A percentile compares a stretch with the other conserved stretches of the same genome.
Conservation (phyloP, 116 monocot species). For the Iris pallida region DNA sequence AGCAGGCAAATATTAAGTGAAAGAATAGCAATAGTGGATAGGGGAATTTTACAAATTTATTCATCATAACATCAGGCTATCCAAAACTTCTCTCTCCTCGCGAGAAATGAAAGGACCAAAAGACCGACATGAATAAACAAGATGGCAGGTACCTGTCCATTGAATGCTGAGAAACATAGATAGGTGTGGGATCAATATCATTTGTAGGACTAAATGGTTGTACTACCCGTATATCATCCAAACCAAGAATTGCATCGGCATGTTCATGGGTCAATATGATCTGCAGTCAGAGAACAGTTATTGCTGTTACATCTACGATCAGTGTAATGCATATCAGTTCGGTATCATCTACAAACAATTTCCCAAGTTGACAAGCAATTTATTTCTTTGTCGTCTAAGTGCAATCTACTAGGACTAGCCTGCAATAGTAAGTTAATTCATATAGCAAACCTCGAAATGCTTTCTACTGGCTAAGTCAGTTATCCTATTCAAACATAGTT, state of each 20-base stretch:
- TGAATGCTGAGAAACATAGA: slow-evolving; percentile 69
- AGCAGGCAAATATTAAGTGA: too few species aligned
- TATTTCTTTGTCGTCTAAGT: neutral
- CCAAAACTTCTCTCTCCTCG: too few species aligned
- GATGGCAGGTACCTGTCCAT: slow-evolving; percentile 70
- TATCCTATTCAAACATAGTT: neutral
- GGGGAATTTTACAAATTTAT: too few species aligned
- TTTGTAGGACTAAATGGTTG: slow-evolving; percentile 83
- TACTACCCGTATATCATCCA: slow-evolving; percentile 84
- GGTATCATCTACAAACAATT: neutral
- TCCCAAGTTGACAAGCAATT: neutral
- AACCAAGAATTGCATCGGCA: slow-evolving; percentile 95
- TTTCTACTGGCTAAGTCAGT: too few species aligned
- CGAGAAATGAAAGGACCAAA: neutral
- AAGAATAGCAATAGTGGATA: too few species aligned
- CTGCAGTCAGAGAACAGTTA: slow-evolving; percentile 38
- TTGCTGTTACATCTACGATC: neutral
- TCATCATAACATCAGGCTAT: too few species aligned
- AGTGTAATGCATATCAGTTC: neutral
- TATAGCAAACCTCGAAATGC: neutral
- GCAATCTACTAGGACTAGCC: too few species aligned
- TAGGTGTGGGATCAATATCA: slow-evolving; percentile 78
- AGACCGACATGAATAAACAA: neutral
- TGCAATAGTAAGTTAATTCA: neutral
- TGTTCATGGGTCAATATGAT: slow-evolving; percentile 96